These are phyloP conservation scores for Fragilariopsis cylindrus DNA, from an alignment of 108 stramenopile species.

Conservation along the genomic window DNA sequence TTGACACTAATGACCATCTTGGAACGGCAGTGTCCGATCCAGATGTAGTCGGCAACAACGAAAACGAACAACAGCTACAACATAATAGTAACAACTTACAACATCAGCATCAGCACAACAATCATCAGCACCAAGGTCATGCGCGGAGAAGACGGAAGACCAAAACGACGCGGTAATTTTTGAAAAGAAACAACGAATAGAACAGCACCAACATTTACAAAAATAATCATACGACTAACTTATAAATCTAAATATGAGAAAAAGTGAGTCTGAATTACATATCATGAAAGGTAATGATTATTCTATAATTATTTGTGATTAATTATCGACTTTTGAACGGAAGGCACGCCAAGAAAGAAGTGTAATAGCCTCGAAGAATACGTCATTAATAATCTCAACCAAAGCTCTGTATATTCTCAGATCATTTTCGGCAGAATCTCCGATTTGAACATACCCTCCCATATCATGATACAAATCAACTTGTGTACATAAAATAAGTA, in stretches of 20 bases:
- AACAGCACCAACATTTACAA: too few relatives aligned
- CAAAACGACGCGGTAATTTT: neutral
- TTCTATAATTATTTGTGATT: neutral
- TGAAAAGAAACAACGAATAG: neutral
- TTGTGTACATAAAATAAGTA: conserved; percentile 78
- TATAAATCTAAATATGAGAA: too few relatives aligned
- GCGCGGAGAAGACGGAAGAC: conserved; percentile 9
- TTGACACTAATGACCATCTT: too few relatives aligned
- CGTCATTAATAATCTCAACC: conserved; percentile 74
- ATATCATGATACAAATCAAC: conserved; percentile 65
- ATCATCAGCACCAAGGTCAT: neutral
- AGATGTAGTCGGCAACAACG: neutral
- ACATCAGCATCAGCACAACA: neutral
- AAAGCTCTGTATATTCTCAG: conserved; percentile 49
- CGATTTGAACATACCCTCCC: conserved; percentile 59
- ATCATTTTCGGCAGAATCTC: conserved; percentile 70
- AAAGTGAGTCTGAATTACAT: too few relatives aligned
- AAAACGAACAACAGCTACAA: neutral
- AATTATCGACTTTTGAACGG: conserved; percentile 22
- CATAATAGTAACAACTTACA: neutral
- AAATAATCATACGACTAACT: too few relatives aligned
- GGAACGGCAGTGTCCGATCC: too few relatives aligned
- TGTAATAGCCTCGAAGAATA: conserved; percentile 65
- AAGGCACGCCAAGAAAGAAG: conserved; percentile 57
- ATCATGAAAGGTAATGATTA: too few relatives aligned